A percentile compares a stretch with the other conserved stretches of the same genome.
These are phyloP conservation scores for Candida succiphila DNA, from an alignment of 805 yeast genomes.

Conservation along the genomic window DNA sequence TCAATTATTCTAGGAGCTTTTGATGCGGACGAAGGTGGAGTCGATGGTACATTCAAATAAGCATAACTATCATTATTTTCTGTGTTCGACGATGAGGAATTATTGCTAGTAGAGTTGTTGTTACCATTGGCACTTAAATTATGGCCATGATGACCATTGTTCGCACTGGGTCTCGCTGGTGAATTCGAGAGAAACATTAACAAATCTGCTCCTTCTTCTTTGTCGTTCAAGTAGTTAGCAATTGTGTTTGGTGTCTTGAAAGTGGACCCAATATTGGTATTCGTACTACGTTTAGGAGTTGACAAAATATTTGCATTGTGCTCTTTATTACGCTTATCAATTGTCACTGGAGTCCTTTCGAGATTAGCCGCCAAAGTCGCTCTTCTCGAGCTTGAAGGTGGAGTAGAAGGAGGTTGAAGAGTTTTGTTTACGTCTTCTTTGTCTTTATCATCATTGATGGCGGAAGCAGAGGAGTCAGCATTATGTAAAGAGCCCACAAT, in stretches of 20 bases:
- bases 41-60: neutral
- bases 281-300: neutral
- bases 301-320: neutral
- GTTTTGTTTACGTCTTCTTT: too few species aligned
- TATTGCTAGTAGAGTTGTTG: constrained; percentile 12
- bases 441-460: too few species aligned
- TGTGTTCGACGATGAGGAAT: constrained; percentile 3
- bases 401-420: constrained; percentile 20
- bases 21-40: constrained; percentile 11
- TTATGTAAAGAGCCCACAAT: constrained; percentile 6
- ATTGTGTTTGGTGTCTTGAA: constrained; percentile 21
- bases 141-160: constrained; percentile 2
- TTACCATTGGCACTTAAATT: constrained; percentile 21
- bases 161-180: constrained; percentile 31
- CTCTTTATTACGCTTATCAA: neutral
- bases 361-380: constrained; percentile 5
- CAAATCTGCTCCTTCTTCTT: constrained; percentile 69
- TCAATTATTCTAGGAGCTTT: constrained; percentile 9
- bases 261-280: too few species aligned
- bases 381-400: constrained; percentile 14
- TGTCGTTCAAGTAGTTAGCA: constrained; percentile 16
- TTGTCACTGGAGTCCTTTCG: constrained; percentile 7
- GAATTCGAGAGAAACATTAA: constrained; percentile 77
- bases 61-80: neutral
- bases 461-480: constrained; percentile 8